Conservation (phyloP, 371 early-diverging fungal species). For the Zopfochytrium polystomum region DNA sequence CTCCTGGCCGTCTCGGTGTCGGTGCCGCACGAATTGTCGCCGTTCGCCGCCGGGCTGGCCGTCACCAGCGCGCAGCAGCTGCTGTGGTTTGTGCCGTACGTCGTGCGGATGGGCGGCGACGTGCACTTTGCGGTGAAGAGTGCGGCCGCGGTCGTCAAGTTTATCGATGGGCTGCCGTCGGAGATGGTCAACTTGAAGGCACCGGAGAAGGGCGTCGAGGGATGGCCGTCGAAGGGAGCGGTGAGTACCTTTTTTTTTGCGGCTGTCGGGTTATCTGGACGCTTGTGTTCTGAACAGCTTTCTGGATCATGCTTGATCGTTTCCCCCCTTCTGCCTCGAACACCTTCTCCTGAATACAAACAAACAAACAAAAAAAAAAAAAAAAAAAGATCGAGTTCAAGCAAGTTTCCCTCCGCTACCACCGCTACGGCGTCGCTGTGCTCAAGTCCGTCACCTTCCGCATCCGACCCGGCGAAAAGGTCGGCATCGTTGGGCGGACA, state of each 20-base stretch:
- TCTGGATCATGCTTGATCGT: too few species aligned
- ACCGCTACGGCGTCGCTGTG: conserved; percentile 61
- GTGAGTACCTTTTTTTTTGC: conserved; percentile 12
- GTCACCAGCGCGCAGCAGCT: conserved; percentile 67
- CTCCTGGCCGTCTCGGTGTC: conserved; percentile 51
- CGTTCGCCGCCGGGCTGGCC: conserved; percentile 59
- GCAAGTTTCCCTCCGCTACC: conserved; percentile 59
- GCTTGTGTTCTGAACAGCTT: too few species aligned
- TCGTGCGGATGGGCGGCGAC: conserved; percentile 58
- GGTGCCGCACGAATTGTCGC: conserved; percentile 39
- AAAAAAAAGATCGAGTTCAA: conserved; percentile 50
- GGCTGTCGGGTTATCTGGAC: too few species aligned
- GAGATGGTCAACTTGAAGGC: conserved; percentile 25
- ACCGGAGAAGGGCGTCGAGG: conserved; percentile 13
- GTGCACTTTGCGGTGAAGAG: conserved; percentile 57
- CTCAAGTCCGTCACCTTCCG: conserved; percentile 60
- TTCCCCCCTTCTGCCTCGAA: too few species aligned
- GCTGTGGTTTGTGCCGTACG: conserved; percentile 70
- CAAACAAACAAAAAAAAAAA: too few species aligned
- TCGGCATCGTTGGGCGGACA: too few species aligned
- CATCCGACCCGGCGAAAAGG: conserved; percentile 57
- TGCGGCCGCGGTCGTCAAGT: conserved; percentile 55
- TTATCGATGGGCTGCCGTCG: conserved; percentile 54
- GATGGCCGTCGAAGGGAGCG: conserved; percentile 41
- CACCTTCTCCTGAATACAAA: too few species aligned